Base-by-base conservation (phyloP, 805 yeast genomes). In the Pichia paraexigua region DNA sequence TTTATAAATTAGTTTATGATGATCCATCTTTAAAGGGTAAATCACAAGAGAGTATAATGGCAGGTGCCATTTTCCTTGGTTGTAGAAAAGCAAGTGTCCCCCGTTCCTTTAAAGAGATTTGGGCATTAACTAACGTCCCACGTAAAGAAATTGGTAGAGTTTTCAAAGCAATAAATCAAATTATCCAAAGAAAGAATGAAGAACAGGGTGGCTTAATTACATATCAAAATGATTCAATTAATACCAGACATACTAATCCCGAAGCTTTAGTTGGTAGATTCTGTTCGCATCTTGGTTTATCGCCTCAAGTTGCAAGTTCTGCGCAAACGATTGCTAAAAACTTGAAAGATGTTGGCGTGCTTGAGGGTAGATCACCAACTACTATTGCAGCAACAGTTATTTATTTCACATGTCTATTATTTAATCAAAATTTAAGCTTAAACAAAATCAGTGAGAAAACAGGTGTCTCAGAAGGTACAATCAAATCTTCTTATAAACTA, bases 311-410 rank as follows among this genome's bases (percentile, higher is more conserved):
- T 44, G 84, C 97, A 21, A 87, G 89, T 56, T 92, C 95, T 11
- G 96, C 98, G 2, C 97, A 92, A 68, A 79, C 85, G 61, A 89
- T 94, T 59, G 97, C 97, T 2, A 82, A 89, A 64, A 78, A 85
- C 58, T 89, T 95, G 62, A 87, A 88, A 63, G 96, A 87, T 56
- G 84, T 85, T 55, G 97, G 97, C 51, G 95, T 92, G 40, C 75
- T 94, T 62, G 97, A 96, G 18, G 98, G 99, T 61, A 79, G 97
- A 59, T 87, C 97, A 3, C 99, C 99, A 28, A 91, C 91, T 50
- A 92, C 99, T 39, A 89, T 94, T 63, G 97, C 98, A 0, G 98
- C 98, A 9, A 95, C 97, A 1, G 95, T 94, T 6, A 92, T 94
- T 46, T 94, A 92, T 70, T 84, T 94, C 87, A 87, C 96, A 8